phyloP scores from a whole-genome alignment of 129 eudicot species.

The Ambrosia artemisiifolia region DNA sequence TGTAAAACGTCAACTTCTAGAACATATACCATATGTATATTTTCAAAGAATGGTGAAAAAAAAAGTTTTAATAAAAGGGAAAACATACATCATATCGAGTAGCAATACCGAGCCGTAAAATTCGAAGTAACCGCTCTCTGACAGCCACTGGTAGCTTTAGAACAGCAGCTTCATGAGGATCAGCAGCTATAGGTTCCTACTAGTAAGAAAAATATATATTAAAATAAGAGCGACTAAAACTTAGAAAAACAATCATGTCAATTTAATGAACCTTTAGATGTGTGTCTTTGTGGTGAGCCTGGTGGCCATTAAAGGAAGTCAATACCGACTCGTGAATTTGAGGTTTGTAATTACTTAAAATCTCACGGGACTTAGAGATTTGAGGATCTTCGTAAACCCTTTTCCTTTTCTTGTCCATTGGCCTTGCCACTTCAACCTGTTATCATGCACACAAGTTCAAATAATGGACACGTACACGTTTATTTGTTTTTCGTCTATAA shows the following conservation, averaged over 20 bases:
- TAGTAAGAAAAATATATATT: not conserved
- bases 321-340: conserved; percentile 25
- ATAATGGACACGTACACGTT: conserved; percentile 3
- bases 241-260: not conserved
- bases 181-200: conserved; percentile 53
- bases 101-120: conserved; percentile 82
- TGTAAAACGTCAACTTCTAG: not conserved
- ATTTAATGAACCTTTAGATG: conserved; percentile 39
- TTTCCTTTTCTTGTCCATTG: conserved; percentile 70
- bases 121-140: conserved; percentile 77
- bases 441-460: conserved; percentile 1
- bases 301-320: conserved; percentile 31
- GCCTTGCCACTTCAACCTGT: conserved; percentile 91
- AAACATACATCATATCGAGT: conserved; percentile 74
- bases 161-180: conserved; percentile 88
- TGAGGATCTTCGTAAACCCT: conserved; percentile 56
- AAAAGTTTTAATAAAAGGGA: not conserved
- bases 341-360: conserved; percentile 35
- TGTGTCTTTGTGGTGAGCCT: conserved; percentile 26
- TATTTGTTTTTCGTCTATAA: conserved; percentile 2
- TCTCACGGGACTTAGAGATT: conserved; percentile 36
- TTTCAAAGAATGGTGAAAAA: not conserved
- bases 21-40: no score
- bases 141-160: conserved; percentile 58
- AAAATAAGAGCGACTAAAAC: not conserved